Conservation (phyloP, 129 eudicot genomes). For the Saussurea involucrata region DNA sequence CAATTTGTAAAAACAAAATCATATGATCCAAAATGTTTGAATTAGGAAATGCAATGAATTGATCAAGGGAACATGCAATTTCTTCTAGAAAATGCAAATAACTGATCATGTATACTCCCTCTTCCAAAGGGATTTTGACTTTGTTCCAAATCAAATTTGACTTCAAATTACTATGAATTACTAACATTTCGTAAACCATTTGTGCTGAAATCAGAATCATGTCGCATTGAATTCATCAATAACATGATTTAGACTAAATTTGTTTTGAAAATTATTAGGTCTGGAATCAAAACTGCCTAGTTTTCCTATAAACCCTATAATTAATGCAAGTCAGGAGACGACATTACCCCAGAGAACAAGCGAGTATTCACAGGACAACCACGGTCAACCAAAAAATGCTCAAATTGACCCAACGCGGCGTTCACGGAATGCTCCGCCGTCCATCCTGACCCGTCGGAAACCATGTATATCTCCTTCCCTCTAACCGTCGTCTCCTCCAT, state of each 20-base stretch:
- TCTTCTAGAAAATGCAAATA: neutral
- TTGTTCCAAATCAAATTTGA: neutral
- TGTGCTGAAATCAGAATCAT: neutral
- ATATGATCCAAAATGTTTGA: neutral
- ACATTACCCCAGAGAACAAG: conserved; percentile 67
- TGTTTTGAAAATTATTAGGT: no score
- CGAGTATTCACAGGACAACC: conserved; percentile 58
- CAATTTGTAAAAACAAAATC: neutral
- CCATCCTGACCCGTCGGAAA: conserved; percentile 77
- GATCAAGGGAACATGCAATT: neutral
- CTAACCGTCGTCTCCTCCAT: conserved; percentile 8
- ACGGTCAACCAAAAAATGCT: conserved; percentile 48
- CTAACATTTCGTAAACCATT: neutral
- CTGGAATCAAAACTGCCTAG: neutral
- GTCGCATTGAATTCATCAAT: neutral
- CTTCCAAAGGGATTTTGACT: neutral
- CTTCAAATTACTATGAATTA: neutral
- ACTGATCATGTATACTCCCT: neutral
- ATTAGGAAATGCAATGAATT: neutral
- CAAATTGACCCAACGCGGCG: conserved; percentile 77
- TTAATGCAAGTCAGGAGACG: neutral
- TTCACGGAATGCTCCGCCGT: conserved; percentile 70
- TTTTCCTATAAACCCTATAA: neutral
- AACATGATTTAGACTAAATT: neutral
- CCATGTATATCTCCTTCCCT: conserved; percentile 58